Evolutionary conservation across 129 eudicot species (phyloP).

Genomic region (Flaveria linearis): DNA sequence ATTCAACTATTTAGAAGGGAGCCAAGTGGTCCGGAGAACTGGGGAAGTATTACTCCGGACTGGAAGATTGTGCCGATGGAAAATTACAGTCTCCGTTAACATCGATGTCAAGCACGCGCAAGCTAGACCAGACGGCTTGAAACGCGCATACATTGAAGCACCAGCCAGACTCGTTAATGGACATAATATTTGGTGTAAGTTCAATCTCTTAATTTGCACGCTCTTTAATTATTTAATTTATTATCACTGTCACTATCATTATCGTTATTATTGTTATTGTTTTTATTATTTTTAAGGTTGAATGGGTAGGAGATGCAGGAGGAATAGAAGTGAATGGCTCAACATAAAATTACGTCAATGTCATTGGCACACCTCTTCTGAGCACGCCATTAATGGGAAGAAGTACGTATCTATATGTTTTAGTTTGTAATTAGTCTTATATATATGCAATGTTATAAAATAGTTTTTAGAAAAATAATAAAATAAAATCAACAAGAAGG

Average conservation of each 20-base stretch:
- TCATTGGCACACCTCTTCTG: conserved; percentile 80
- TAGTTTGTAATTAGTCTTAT: neutral
- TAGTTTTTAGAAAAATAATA: too few relatives aligned
- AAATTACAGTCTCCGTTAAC: conserved; percentile 49
- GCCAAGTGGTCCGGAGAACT: conserved; percentile 36
- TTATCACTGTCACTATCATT: neutral
- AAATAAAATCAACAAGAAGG: too few relatives aligned
- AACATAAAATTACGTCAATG: conserved; percentile 43
- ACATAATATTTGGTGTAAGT: conserved; percentile 39
- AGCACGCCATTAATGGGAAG: conserved; percentile 50
- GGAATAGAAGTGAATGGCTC: conserved; percentile 42
- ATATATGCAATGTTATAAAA: too few relatives aligned
- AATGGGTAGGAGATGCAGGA: conserved; percentile 59
- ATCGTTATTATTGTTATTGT: neutral
- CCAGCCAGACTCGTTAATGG: conserved; percentile 38
- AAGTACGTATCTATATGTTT: conserved; percentile 23
- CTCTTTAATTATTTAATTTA: neutral
- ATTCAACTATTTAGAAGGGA: conserved; percentile 29
- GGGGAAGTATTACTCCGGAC: conserved; percentile 38
- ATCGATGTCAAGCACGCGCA: conserved; percentile 5
- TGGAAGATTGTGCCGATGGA: conserved; percentile 48
- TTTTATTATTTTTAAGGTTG: conserved; percentile 30
- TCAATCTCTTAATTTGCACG: neutral
- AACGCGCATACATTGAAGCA: conserved; percentile 40
- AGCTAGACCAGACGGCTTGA: conserved; percentile 18